Base-by-base conservation (phyloP, 352 stramenopile genomes). In the Peronosclerospora sorghi region DNA sequence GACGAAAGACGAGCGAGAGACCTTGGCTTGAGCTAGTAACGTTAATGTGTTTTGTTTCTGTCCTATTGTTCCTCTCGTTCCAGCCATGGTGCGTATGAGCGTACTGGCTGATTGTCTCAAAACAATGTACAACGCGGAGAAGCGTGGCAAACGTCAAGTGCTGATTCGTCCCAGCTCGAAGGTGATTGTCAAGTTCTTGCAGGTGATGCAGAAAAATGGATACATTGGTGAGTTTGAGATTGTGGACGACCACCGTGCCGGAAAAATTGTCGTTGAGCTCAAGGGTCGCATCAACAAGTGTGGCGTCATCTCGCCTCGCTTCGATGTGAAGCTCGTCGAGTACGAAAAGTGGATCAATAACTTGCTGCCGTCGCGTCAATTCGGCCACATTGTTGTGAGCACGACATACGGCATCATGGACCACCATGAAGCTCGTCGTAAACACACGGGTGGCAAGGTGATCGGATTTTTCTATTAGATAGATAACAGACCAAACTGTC, bases 191-290 rank as follows among this genome's bases (percentile, higher is more conserved):
- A 99, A 99, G 87, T 99, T 99, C 76, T 87, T 99, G 62, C 94
- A 98, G 79, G 86, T 95, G 40, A 99, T 99, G 96, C 96, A 99
- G 87, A 97, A 98, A 79, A 96, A 99, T 76, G 92, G 96, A 64
- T 99, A 99, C 94, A 99, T 99, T 75, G 96, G 95, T 49, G 97
- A 99, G 76, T 99, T 99, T 68, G 95, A 99, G 81, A 98, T 99
- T 65, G 74, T 99, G 41, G 97, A 99, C 73, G 96, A 99, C 80
- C 97, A 99, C 86, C 86, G 97, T 58, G 82, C 86, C 49, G 94
- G 96, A 64, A 99, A 99, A 83, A 99, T 99, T 63, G 95, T 99
- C 8, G 63, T 97, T 21, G 72, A 97, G 65, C 83, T 99, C 26
- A 99, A 86, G 67, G 97, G 96, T 47, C 91, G 97, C 63, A 96